Percentiles rank a stretch among this genome's conserved stretches.
These are phyloP conservation scores for Chytriomyces confervae DNA, from an alignment of 192 early-diverging fungal genomes.

Conservation along the genomic window DNA sequence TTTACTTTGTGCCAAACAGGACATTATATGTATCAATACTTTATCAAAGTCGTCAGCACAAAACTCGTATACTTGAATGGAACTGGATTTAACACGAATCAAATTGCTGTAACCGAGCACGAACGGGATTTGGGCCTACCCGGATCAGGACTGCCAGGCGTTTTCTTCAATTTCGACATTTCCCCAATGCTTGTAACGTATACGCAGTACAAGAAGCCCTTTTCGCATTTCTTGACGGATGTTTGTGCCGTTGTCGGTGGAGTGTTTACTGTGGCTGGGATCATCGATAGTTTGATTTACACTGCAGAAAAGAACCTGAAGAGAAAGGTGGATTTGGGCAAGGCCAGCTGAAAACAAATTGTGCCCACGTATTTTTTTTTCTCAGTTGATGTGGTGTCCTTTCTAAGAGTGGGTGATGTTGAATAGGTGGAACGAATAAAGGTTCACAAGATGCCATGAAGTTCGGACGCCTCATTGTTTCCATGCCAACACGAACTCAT, in stretches of 20 bases:
- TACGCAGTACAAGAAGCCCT: slow-evolving; percentile 77
- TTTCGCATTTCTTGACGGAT: slow-evolving; percentile 87
- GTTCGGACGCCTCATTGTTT: too few relatives aligned
- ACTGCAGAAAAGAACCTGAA: slow-evolving; percentile 79
- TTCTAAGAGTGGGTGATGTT: too few relatives aligned
- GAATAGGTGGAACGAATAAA: too few relatives aligned
- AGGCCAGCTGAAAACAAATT: slow-evolving; percentile 8
- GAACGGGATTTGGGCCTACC: slow-evolving; percentile 64
- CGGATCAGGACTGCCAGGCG: slow-evolving; percentile 60
- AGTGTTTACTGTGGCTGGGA: slow-evolving; percentile 92
- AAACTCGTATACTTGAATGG: slow-evolving; percentile 75
- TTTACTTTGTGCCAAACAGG: slow-evolving; percentile 42
- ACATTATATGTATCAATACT: slow-evolving; percentile 85
- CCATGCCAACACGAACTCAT: too few relatives aligned
- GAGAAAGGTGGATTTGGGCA: slow-evolving; percentile 83
- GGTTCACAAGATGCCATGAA: too few relatives aligned
- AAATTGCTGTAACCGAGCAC: slow-evolving; percentile 93
- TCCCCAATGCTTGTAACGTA: slow-evolving; percentile 95
- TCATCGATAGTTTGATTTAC: slow-evolving; percentile 87
- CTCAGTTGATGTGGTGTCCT: too few relatives aligned
- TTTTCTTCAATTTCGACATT: slow-evolving; percentile 95
- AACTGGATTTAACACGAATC: slow-evolving; percentile 80
- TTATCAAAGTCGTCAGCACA: slow-evolving; percentile 91
- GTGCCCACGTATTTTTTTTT: too few relatives aligned
- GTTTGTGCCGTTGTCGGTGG: slow-evolving; percentile 93